Base-by-base conservation (phyloP, 139 green algal genomes). In the Coelastrella sp. region DNA sequence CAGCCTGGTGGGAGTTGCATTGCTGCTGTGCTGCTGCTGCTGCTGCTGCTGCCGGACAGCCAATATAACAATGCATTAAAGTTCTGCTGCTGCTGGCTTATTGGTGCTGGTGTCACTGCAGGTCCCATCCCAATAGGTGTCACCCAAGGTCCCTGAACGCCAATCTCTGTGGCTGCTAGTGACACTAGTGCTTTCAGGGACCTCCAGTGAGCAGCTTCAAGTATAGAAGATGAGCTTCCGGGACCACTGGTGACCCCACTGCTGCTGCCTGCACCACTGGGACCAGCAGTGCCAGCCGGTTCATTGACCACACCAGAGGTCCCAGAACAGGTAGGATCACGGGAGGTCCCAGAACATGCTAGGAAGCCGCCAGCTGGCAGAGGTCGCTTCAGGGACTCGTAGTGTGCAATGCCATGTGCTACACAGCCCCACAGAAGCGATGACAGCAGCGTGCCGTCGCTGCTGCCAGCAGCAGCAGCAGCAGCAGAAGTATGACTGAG, bases 21-120 rank as follows among this genome's bases (percentile, higher is more conserved):
- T 64, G 64, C 61, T 77, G 81, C 81, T 87, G 83, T 88, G 83
- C 83, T 88, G 83, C 61, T 85, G 80, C 58, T 57, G 80, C 58
- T 22, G 59, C 64, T 78, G 82, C 65, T 78, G 23, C 19, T 68
- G 19, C 83, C 68, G 19, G 83, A 68, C 32, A 88, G 83, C 83
- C 61, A 75, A 11, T 66, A 16, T 19, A 88, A 3, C 54, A 88
- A 57, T 19, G n/a, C 17, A 32, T 54, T 58, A n/a, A 58, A 88
- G 23, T 14, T 20, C 19, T 74, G 58, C 66, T 80, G 83, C 83
- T 73, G 83, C 83, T 88, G 83, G 0, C 3, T 74, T 5, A 20
- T 7, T 13, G 20, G 54, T 84, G 78, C 78, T 84, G 78, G 17
- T 47, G 78, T 66, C 56, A 58, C 78, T 84, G n/a, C 4, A 13